These are phyloP conservation scores for Amoebophrya sp. DNA, from an alignment of 169 alveolate genomes.

Conservation along the genomic window DNA sequence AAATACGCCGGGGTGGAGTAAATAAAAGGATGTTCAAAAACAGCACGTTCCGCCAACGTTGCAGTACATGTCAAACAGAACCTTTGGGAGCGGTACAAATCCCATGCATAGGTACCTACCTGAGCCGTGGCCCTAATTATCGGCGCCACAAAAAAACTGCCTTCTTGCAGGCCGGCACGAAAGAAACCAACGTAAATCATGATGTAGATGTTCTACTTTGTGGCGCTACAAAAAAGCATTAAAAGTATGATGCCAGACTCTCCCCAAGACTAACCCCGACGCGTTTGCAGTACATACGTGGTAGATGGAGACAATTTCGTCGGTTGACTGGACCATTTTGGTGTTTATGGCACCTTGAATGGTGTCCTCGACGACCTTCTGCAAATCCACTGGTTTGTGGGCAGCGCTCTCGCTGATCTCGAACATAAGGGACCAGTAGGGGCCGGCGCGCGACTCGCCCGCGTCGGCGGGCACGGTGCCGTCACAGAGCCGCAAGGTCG, in stretches of 20 bases:
- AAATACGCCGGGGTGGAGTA: not conserved
- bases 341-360: slow-evolving; percentile 24
- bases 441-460: not conserved
- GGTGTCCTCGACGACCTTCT: not conserved
- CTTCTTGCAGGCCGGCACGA: too few species aligned
- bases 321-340: not conserved
- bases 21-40: not conserved
- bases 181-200: too few species aligned
- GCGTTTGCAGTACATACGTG: too few species aligned
- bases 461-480: not conserved
- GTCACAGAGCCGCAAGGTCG: slow-evolving; percentile 5
- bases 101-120: too few species aligned
- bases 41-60: too few species aligned
- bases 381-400: slow-evolving; percentile 20
- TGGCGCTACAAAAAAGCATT: too few species aligned
- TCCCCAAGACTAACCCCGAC: too few species aligned
- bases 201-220: too few species aligned
- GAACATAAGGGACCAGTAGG: slow-evolving; percentile 34
- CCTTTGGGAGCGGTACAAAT: too few species aligned
- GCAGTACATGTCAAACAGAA: too few species aligned
- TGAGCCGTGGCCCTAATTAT: too few species aligned
- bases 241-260: too few species aligned
- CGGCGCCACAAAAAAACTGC: not conserved
- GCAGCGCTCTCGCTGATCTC: slow-evolving; percentile 11
- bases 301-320: slow-evolving; percentile 27